Evolutionary conservation across 768 basidiomycete genomes (phyloP).

Genomic region (Suillus alpinus): DNA sequence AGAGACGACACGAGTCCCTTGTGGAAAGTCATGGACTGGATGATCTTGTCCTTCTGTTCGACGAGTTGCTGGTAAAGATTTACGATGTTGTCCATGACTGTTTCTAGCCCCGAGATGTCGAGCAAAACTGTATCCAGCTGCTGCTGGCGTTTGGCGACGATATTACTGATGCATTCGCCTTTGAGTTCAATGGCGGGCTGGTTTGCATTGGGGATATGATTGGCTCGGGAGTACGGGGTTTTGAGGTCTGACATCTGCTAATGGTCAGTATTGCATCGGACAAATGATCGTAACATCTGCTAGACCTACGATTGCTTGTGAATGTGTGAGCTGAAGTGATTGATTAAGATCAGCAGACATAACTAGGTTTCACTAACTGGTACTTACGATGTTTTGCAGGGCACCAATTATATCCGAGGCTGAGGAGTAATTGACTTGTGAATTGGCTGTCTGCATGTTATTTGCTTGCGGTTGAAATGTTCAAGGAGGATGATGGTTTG

Average conservation of each 20-base stretch:
- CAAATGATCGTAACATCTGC: too few species aligned
- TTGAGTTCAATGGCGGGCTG: constrained; percentile 12
- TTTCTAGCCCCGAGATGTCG: constrained; percentile 12
- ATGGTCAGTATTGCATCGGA: background rate
- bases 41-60: constrained; percentile 13
- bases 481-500: too few species aligned
- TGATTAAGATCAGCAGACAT: background rate
- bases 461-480: too few species aligned
- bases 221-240: constrained; percentile 16
- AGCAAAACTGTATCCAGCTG: constrained; percentile 15
- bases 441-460: background rate
- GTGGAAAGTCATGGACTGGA: constrained; percentile 18
- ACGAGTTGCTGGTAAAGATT: constrained; percentile 12
- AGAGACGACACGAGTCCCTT: constrained; percentile 12
- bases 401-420: too few species aligned
- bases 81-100: constrained; percentile 15
- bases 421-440: too few species aligned
- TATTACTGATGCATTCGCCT: constrained; percentile 10
- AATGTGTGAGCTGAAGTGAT: background rate
- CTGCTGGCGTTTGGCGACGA: constrained; percentile 14
- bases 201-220: constrained; percentile 12
- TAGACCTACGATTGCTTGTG: too few species aligned
- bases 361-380: background rate
- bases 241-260: constrained; percentile 15
- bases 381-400: too few species aligned